phyloP scores from a whole-genome alignment of 371 early-diverging fungal genomes.

The Homolaphlyctis polyrhiza region DNA sequence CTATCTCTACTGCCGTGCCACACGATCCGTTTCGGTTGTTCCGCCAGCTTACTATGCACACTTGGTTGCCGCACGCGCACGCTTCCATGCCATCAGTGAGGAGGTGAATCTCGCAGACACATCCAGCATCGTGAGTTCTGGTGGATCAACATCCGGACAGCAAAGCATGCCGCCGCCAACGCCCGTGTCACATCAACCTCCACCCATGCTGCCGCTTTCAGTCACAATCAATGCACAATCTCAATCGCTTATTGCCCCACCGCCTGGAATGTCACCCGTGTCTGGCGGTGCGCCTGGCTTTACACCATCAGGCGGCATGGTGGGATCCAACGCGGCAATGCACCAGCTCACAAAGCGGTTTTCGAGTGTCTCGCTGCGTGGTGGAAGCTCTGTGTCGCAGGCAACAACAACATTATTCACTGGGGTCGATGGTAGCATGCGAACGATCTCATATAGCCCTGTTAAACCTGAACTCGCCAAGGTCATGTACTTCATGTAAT shows the following conservation, averaged over 20 bases:
- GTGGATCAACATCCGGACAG: background rate
- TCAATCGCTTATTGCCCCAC: too few species aligned
- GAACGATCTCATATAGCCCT: slow-evolving; percentile 40
- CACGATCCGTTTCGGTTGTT: slow-evolving; percentile 71
- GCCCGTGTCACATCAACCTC: too few species aligned
- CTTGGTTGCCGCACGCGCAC: slow-evolving; percentile 71
- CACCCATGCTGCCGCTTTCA: background rate
- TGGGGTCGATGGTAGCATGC: slow-evolving; percentile 23
- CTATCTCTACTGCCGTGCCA: slow-evolving; percentile 83
- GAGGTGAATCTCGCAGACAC: slow-evolving; percentile 17
- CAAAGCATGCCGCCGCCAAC: too few species aligned
- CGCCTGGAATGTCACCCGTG: too few species aligned
- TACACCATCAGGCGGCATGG: slow-evolving; percentile 18
- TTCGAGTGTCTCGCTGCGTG: background rate
- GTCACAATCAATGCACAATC: slow-evolving; percentile 6
- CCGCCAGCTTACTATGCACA: slow-evolving; percentile 91
- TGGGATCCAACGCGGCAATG: slow-evolving; percentile 6
- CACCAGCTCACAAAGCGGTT: background rate
- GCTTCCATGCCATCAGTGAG: slow-evolving; percentile 65
- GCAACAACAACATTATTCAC: too few species aligned
- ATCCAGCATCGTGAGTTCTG: background rate
- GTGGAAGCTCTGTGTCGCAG: background rate
- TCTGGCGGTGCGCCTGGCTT: slow-evolving; percentile 1
- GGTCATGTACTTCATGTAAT: slow-evolving; percentile 64
- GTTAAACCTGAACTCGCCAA: slow-evolving; percentile 44